Percentiles rank a stretch among this genome's conserved stretches.
Evolutionary conservation across 1,139 yeast genomes (phyloP).

Genomic region (Diutina pseudorugosa): DNA sequence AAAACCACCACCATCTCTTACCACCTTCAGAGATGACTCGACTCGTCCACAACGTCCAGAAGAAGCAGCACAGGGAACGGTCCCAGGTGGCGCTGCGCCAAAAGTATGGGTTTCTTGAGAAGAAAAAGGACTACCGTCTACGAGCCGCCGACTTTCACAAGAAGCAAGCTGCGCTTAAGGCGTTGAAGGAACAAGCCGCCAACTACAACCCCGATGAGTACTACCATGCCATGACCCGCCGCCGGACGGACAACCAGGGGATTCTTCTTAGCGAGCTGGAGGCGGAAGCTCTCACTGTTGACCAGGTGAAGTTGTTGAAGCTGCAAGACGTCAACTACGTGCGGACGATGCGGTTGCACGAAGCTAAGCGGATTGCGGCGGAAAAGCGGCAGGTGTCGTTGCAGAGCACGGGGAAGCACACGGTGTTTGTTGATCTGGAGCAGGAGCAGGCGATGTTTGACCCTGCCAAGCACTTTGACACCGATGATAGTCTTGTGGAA

Average conservation of each 20-base stretch:
- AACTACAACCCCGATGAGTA: conserved; percentile 91
- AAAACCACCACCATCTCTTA: conserved; percentile 4
- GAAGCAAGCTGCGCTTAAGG: conserved; percentile 75
- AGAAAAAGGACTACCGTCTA: conserved; percentile 85
- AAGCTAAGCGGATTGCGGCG: conserved; percentile 50
- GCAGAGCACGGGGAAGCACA: conserved; percentile 58
- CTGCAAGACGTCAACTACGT: conserved; percentile 85
- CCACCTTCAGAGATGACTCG: conserved; percentile 1
- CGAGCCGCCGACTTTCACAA: conserved; percentile 84
- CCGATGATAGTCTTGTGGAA: conserved; percentile 50
- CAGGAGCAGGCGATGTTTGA: conserved; percentile 45
- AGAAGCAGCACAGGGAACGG: conserved; percentile 91
- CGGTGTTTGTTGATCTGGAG: conserved; percentile 67
- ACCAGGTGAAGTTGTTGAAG: conserved; percentile 71
- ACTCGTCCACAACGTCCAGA: conserved; percentile 79
- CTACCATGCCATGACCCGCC: conserved; percentile 80
- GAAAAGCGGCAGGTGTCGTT: conserved; percentile 44
- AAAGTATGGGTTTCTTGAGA: conserved; percentile 75
- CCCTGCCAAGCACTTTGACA: conserved; percentile 55
- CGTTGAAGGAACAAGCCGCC: conserved; percentile 59
- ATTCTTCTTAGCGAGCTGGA: conserved; percentile 57
- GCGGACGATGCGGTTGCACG: conserved; percentile 62
- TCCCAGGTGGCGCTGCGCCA: conserved; percentile 70
- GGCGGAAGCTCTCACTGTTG: conserved; percentile 48
- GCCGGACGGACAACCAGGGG: conserved; percentile 57